Evolutionary conservation across 192 early-diverging fungal species (phyloP).

Genomic region (Coemansia sp.): DNA sequence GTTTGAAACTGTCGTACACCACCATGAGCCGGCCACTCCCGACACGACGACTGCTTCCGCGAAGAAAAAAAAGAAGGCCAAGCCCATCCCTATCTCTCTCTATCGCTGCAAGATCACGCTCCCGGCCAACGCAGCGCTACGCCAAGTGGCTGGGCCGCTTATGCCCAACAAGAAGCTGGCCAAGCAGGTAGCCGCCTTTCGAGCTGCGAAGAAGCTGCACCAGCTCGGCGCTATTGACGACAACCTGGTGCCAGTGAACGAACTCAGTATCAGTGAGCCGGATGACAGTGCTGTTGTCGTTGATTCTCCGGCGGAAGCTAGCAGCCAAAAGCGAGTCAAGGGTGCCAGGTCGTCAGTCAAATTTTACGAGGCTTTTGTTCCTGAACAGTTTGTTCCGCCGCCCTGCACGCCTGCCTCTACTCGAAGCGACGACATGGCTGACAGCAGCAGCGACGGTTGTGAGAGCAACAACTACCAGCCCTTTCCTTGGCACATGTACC

Average conservation of each 20-base stretch:
- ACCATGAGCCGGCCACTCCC: neutral
- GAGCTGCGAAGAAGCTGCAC: slow-evolving; percentile 71
- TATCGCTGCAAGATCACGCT: slow-evolving; percentile 57
- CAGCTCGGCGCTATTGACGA: slow-evolving; percentile 68
- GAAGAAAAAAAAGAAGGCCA: slow-evolving; percentile 17
- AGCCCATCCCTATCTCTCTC: neutral
- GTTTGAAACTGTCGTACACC: slow-evolving; percentile 12
- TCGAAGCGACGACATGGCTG: neutral
- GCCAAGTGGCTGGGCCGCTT: slow-evolving; percentile 52
- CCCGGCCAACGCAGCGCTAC: slow-evolving; percentile 64
- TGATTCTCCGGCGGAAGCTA: neutral
- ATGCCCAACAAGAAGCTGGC: slow-evolving; percentile 62
- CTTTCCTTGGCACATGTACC: slow-evolving; percentile 31
- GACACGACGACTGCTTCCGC: neutral
- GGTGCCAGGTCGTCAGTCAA: slow-evolving; percentile 26
- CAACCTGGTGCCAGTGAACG: slow-evolving; percentile 60
- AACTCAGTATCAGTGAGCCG: neutral
- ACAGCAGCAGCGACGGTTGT: slow-evolving; percentile 2
- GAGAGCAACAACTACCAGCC: slow-evolving; percentile 8
- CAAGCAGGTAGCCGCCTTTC: slow-evolving; percentile 67
- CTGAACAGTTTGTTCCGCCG: slow-evolving; percentile 13
- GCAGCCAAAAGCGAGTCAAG: slow-evolving; percentile 12
- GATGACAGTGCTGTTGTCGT: neutral
- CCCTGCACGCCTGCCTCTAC: neutral
- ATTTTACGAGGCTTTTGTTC: slow-evolving; percentile 16